These are phyloP conservation scores for Chenopodium formosanum DNA, from an alignment of 148 eudicot genomes.

Conservation along the genomic window DNA sequence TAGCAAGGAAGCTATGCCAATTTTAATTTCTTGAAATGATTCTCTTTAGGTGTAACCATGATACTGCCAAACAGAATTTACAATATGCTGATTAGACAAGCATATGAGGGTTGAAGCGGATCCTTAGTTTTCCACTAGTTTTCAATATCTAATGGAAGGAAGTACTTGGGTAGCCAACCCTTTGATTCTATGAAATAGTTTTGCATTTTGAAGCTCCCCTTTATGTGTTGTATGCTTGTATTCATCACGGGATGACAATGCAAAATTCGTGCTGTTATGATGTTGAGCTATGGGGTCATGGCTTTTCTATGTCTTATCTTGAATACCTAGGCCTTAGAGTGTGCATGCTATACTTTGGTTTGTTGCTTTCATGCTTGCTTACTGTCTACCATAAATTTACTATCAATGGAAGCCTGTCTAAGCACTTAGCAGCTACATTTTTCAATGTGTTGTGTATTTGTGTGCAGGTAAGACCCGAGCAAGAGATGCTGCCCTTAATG, in stretches of 20 bases:
- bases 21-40: neutral
- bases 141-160: neutral
- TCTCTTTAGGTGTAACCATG: neutral
- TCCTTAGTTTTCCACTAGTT: neutral
- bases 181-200: neutral
- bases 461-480: conserved; percentile 87
- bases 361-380: neutral
- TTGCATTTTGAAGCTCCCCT: neutral
- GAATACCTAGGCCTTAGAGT: neutral
- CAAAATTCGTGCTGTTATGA: neutral
- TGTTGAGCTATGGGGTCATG: neutral
- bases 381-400: neutral
- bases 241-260: too few relatives aligned
- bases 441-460: neutral
- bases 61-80: neutral
- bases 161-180: too few relatives aligned
- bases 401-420: neutral
- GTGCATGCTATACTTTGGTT: neutral
- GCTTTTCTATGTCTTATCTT: neutral
- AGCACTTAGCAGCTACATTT: neutral
- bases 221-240: neutral
- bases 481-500: conserved; percentile 98
- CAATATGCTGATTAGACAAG: neutral
- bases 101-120: neutral
- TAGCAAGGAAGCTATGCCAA: neutral